A percentile compares a stretch with the other conserved stretches of the same genome.
Conservation (phyloP, 768 basidiomycete genomes). For the Leccinum variicolor region DNA sequence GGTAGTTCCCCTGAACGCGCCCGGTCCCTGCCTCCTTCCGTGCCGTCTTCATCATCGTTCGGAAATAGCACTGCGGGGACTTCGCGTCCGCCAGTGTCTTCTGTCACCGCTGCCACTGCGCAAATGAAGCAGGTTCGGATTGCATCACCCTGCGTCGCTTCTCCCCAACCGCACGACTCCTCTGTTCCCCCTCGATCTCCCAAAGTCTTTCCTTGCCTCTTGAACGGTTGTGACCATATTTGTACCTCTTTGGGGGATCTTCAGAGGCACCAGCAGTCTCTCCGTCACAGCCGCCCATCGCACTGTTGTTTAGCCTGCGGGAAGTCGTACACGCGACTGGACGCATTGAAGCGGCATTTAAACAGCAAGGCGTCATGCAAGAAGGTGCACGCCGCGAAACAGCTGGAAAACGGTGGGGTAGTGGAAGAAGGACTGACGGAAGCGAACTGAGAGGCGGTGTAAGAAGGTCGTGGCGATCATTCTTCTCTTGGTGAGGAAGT, state of each 20-base stretch:
- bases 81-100: constrained; percentile 3
- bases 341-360: constrained; percentile 33
- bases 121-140: constrained; percentile 14
- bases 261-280: constrained; percentile 28
- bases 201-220: constrained; percentile 20
- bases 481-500: constrained; percentile 15
- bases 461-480: background rate
- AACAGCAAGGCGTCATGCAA: constrained; percentile 28
- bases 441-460: constrained; percentile 19
- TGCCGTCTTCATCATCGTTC: background rate
- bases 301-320: constrained; percentile 22
- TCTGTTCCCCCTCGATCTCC: constrained; percentile 5
- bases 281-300: constrained; percentile 25
- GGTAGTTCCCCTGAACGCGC: background rate
- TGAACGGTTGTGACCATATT: constrained; percentile 25
- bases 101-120: constrained; percentile 3
- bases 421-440: constrained; percentile 11
- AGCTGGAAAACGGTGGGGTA: background rate
- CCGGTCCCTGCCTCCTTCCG: background rate
- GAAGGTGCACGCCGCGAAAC: constrained; percentile 18
- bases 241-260: constrained; percentile 30
- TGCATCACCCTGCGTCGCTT: constrained; percentile 9
- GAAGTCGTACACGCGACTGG: constrained; percentile 28
- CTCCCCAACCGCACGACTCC: constrained; percentile 1
- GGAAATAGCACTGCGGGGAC: background rate